Evolutionary conservation across 2,329 filamentous ascomycete genomes (phyloP).

Genomic region (Colletotrichum karsti): DNA sequence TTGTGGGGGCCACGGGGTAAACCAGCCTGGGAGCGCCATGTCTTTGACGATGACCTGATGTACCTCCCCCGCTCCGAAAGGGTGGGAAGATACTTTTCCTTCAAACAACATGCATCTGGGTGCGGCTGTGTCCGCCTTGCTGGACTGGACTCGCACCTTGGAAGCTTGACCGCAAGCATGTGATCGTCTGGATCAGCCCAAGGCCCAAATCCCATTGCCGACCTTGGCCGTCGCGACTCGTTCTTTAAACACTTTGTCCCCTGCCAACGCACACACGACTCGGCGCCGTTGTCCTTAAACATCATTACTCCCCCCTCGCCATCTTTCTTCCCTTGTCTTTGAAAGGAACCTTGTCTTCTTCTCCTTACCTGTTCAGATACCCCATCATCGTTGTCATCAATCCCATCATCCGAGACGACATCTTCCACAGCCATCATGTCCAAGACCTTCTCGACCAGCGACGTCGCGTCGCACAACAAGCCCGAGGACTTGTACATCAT

Average conservation of each 20-base stretch:
- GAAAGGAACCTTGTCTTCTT: conserved; percentile 1
- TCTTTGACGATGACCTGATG: too few relatives aligned
- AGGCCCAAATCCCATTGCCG: conserved; percentile 12
- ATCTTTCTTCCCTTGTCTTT: background rate
- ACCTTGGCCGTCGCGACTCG: conserved; percentile 28
- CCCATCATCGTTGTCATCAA: background rate
- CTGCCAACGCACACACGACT: background rate
- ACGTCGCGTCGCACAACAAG: conserved; percentile 94
- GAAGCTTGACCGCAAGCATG: conserved; percentile 19
- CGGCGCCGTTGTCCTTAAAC: conserved; percentile 17
- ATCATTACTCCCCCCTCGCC: conserved; percentile 4
- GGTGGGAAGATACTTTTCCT: background rate
- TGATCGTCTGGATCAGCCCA: conserved; percentile 15
- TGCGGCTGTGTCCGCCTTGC: conserved; percentile 2
- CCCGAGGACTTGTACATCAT: conserved; percentile 86
- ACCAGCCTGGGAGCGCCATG: too few relatives aligned
- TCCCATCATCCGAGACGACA: background rate
- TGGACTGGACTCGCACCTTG: too few relatives aligned
- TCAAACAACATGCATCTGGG: background rate
- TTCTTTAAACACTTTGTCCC: conserved; percentile 21
- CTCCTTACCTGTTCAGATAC: background rate
- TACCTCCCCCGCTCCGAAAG: background rate
- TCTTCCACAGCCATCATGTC: conserved; percentile 70
- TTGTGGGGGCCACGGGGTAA: background rate
- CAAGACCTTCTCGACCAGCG: conserved; percentile 82